Evolutionary conservation across 192 early-diverging fungal genomes (phyloP).

Genomic region (Gigaspora rosea): DNA sequence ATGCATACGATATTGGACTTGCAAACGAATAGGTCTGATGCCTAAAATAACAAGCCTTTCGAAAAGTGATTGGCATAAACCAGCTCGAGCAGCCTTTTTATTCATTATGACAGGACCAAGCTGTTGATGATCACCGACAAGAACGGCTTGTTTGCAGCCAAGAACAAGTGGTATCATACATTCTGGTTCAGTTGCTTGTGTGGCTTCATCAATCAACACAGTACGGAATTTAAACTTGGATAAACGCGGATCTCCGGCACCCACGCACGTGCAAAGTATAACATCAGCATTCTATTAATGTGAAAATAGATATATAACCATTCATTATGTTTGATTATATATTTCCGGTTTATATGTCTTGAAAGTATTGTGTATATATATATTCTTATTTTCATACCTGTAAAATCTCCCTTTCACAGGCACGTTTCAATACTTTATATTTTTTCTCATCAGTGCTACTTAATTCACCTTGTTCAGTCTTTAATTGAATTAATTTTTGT

Average conservation of each 20-base stretch:
- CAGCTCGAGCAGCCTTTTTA: constrained; percentile 94
- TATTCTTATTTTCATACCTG: constrained; percentile 43
- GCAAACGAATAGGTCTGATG: constrained; percentile 89
- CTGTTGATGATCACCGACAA: constrained; percentile 99
- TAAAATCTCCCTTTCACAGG: constrained; percentile 91
- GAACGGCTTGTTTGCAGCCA: constrained; percentile 92
- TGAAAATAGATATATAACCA: neutral
- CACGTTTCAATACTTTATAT: constrained; percentile 79
- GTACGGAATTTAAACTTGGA: constrained; percentile 87
- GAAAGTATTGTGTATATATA: neutral
- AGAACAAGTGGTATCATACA: constrained; percentile 97
- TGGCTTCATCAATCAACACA: constrained; percentile 97
- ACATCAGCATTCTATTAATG: constrained; percentile 82
- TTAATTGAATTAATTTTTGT: constrained; percentile 87
- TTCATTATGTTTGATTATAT: too few relatives aligned
- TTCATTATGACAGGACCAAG: constrained; percentile 97
- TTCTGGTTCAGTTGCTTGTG: constrained; percentile 96
- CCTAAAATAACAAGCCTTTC: constrained; percentile 93
- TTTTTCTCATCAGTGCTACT: constrained; percentile 83
- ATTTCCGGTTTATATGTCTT: too few relatives aligned
- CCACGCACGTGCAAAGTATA: constrained; percentile 95
- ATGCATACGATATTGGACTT: constrained; percentile 99
- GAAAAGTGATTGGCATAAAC: constrained; percentile 94
- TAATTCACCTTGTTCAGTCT: constrained; percentile 89
- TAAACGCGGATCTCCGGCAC: constrained; percentile 94